Base-by-base conservation (phyloP, 1,284 basidiomycete species). In the Amylostereum chailletii region DNA sequence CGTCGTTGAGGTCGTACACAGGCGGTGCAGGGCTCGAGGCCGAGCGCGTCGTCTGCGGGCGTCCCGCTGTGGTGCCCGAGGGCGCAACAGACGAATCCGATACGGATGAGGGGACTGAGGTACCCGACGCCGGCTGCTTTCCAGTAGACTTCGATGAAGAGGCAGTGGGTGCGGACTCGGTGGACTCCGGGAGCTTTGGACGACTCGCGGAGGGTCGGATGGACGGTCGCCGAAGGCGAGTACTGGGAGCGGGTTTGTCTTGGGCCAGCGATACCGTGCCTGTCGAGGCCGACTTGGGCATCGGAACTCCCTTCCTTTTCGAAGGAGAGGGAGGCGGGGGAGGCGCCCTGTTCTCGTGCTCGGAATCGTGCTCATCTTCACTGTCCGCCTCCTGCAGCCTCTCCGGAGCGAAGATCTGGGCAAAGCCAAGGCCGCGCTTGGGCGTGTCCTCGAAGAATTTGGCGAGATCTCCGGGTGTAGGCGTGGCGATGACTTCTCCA, bases 391-490 rank as follows among this genome's bases (percentile, higher is more conserved):
- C 69, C 10, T 65, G 67, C 4, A 68, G 70, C 31, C 59, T 59
- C 30, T 70, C 72, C 54, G 79, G 79, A 57, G 86, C 83, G 53
- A 88, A 87, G 40, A 88, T 86, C 63, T 80, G 81, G 5, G 78
- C 73, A 59, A 89, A 88, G 58, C 86, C 79, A 27, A 89, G 70
- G 1, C 79, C 78, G 32, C 83, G 77, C 54, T 71, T 78, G 0
- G 83, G 86, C 5, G 79, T 81, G 40, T 76, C 73, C 26, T 74
- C 72, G 57, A 86, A 85, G 2, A 86, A 71, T 45, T 75, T 79
- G 1, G 74, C 72, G 1, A 87, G 70, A 59, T 82, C 81, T 0
- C 72, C 69, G 0, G 82, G 81, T 1, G 75, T 71, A 0, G 87
- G 87, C 8, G 86, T 90, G 3, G 76, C 70, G 3, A 90, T 69